A percentile compares a stretch with the other conserved stretches of the same genome.
Conservation (phyloP, 805 yeast genomes). For the Wickerhamomyces queroliae region DNA sequence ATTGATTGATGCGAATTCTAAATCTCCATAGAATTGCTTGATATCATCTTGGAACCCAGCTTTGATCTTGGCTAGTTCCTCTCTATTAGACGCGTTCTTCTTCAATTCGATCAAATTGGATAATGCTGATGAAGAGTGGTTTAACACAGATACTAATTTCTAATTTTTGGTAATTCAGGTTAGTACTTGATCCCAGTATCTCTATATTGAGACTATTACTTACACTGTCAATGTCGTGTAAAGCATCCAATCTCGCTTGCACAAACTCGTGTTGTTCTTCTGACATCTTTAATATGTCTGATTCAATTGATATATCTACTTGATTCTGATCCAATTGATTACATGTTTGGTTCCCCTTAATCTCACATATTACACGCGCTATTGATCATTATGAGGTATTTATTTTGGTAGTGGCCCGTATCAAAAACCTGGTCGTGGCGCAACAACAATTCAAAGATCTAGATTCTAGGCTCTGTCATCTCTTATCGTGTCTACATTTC, state of each 20-base stretch:
- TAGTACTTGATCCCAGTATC: too few species aligned
- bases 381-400: too few species aligned
- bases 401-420: too few species aligned
- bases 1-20: constrained; percentile 53
- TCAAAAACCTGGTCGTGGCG: too few species aligned
- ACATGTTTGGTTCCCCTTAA: too few species aligned
- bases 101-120: constrained; percentile 33
- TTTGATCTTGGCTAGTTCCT: constrained; percentile 23
- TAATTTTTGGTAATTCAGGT: constrained; percentile 4
- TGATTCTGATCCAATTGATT: too few species aligned
- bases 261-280: constrained; percentile 30
- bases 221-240: constrained; percentile 43
- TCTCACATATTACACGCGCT: too few species aligned
- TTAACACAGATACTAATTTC: constrained; percentile 45
- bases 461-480: too few species aligned
- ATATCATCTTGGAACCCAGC: constrained; percentile 38
- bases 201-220: constrained; percentile 5
- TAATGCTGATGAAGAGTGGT: constrained; percentile 41
- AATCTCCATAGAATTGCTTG: constrained; percentile 41
- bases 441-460: too few species aligned
- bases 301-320: too few species aligned
- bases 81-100: constrained; percentile 15
- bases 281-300: too few species aligned
- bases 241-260: constrained; percentile 44
- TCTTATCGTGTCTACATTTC: too few species aligned